These are phyloP conservation scores for Pythium insidiosum DNA, from an alignment of 352 stramenopile genomes.

Conservation along the genomic window DNA sequence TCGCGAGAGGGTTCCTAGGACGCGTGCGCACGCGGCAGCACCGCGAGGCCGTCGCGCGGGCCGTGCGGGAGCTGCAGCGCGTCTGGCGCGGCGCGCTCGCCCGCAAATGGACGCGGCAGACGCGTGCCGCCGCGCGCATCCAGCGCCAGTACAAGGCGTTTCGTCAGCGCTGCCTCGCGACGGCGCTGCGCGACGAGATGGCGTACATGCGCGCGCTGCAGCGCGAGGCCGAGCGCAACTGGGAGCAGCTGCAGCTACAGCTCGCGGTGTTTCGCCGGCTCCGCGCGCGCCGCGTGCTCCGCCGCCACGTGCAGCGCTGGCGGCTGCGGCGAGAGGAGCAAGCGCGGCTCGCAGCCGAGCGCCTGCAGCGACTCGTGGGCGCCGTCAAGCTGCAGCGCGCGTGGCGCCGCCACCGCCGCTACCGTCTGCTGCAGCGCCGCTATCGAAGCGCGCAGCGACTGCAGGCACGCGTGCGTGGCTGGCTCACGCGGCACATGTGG, in stretches of 20 bases:
- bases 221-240: conserved; percentile 31
- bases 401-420: conserved; percentile 13
- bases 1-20: conserved; percentile 49
- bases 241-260: conserved; percentile 31
- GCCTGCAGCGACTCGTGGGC: conserved; percentile 36
- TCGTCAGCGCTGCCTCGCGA: conserved; percentile 38
- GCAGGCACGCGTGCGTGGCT: conserved; percentile 50
- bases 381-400: conserved; percentile 54
- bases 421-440: conserved; percentile 1
- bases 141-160: conserved; percentile 56
- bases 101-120: conserved; percentile 20
- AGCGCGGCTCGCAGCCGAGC: conserved; percentile 17
- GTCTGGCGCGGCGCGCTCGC: conserved; percentile 24
- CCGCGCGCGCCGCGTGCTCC: conserved; percentile 40
- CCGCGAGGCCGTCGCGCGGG: conserved; percentile 34
- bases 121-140: conserved; percentile 29
- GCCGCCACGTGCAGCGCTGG: conserved; percentile 32
- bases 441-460: conserved; percentile 42
- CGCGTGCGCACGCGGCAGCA: conserved; percentile 45
- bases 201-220: conserved; percentile 40
- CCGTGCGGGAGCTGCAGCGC: conserved; percentile 33
- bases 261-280: conserved; percentile 37
- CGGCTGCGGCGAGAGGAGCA: conserved; percentile 21
- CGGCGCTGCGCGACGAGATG: conserved; percentile 47
- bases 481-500: conserved; percentile 63